Evolutionary conservation across 441 rosid genomes (phyloP).

Genomic region (Arabidopsis hybrid): DNA sequence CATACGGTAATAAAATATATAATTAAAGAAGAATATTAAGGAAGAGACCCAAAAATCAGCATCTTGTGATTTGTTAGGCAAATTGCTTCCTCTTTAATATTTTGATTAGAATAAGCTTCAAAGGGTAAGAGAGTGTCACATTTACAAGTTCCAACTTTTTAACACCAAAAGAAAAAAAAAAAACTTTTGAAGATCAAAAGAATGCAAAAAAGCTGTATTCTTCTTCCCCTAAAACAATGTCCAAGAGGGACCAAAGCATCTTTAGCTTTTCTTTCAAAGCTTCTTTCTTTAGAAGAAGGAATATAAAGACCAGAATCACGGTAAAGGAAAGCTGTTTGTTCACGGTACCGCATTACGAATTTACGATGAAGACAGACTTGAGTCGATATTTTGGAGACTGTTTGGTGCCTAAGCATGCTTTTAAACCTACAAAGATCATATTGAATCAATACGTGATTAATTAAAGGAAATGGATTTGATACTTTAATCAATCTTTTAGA

Average conservation of each 20-base stretch:
- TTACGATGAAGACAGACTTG: slow-evolving; percentile 4
- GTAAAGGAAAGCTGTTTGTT: slow-evolving; percentile 28
- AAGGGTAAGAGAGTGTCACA: slow-evolving; percentile 31
- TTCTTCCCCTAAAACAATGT: slow-evolving; percentile 34
- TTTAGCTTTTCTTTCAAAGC: slow-evolving; percentile 41
- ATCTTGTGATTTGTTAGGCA: slow-evolving; percentile 41
- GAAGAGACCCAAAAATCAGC: slow-evolving; percentile 38
- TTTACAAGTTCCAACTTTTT: slow-evolving; percentile 35
- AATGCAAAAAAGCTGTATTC: slow-evolving; percentile 39
- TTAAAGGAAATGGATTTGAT: slow-evolving; percentile 10
- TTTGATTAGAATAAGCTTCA: slow-evolving; percentile 29
- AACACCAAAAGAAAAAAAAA: not conserved
- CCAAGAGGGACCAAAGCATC: slow-evolving; percentile 48
- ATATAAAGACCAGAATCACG: slow-evolving; percentile 37
- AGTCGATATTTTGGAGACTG: not conserved
- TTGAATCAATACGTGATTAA: not conserved
- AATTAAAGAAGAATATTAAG: slow-evolving; percentile 33
- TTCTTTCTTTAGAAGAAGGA: slow-evolving; percentile 40
- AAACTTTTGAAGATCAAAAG: slow-evolving; percentile 34
- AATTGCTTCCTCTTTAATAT: slow-evolving; percentile 17
- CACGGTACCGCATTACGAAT: slow-evolving; percentile 24
- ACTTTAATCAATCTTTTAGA: slow-evolving; percentile 12
- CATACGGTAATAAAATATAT: not conserved
- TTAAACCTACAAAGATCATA: not conserved
- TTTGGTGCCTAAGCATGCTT: slow-evolving; percentile 11